These are phyloP conservation scores for Cryptomeria japonica DNA, from an alignment of 75 land plant genomes.

Conservation along the genomic window DNA sequence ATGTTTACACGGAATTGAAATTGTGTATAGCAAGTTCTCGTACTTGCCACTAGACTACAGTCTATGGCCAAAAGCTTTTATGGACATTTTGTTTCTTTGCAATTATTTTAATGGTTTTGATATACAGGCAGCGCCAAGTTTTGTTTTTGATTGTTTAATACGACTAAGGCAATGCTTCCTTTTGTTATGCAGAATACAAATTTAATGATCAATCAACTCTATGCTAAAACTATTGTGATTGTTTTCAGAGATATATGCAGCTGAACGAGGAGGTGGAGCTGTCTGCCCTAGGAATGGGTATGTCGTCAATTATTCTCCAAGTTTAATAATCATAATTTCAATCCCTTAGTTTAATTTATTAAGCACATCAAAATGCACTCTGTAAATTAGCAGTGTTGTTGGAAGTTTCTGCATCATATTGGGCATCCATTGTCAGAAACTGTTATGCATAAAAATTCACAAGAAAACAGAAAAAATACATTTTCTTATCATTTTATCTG, in stretches of 20 bases:
- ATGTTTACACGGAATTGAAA: not conserved
- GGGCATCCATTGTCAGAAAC: not conserved
- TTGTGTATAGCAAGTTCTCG: not conserved
- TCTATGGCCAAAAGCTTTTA: not conserved
- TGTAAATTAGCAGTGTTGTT: not conserved
- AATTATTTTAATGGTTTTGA: not conserved
- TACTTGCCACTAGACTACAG: not conserved
- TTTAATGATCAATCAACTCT: not conserved
- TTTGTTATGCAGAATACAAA: not conserved
- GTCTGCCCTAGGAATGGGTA: constrained; percentile 23
- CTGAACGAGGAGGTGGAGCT: constrained; percentile 23
- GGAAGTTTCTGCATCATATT: not conserved
- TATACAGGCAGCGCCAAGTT: not conserved
- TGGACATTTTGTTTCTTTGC: not conserved
- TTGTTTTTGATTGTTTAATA: too few species aligned
- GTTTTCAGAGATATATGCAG: constrained; percentile 19
- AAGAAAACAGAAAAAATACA: not conserved
- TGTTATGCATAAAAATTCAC: not conserved
- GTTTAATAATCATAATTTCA: not conserved
- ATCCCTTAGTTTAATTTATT: not conserved
- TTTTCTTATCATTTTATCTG: too few species aligned
- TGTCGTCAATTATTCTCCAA: not conserved
- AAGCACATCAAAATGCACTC: not conserved
- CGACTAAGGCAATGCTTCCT: not conserved
- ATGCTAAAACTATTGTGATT: not conserved